Evolutionary conservation across 768 basidiomycete genomes (phyloP).

Genomic region (Lactifluus rugatus): DNA sequence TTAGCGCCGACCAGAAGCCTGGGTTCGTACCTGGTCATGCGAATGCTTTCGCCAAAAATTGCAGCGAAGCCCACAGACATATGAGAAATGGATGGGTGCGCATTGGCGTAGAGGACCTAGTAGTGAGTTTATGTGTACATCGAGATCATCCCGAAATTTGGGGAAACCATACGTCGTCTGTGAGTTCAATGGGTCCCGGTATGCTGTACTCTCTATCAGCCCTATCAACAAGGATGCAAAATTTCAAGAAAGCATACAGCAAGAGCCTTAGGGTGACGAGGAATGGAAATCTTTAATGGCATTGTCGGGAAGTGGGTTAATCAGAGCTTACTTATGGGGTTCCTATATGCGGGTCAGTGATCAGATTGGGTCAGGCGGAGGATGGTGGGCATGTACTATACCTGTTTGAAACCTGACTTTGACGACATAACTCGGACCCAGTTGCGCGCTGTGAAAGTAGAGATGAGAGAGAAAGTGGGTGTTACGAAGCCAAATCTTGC

Average conservation of each 20-base stretch:
- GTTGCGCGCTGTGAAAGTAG: slow-evolving; percentile 12
- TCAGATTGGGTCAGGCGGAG: neutral
- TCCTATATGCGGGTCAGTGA: slow-evolving; percentile 25
- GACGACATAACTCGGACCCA: slow-evolving; percentile 22
- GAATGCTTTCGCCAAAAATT: slow-evolving; percentile 81
- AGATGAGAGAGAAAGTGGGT: slow-evolving; percentile 5
- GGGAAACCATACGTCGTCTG: slow-evolving; percentile 41
- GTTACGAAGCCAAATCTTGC: neutral
- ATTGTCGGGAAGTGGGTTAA: neutral
- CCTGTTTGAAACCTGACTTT: slow-evolving; percentile 27
- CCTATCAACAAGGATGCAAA: neutral
- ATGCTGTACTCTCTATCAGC: slow-evolving; percentile 27
- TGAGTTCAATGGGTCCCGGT: slow-evolving; percentile 49
- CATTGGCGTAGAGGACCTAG: slow-evolving; percentile 86
- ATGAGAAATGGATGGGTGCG: slow-evolving; percentile 84
- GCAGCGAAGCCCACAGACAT: slow-evolving; percentile 82
- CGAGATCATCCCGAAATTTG: neutral
- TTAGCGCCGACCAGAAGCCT: neutral
- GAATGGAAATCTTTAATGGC: neutral
- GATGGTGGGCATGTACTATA: slow-evolving; percentile 7
- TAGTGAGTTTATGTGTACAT: neutral
- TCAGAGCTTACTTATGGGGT: slow-evolving; percentile 39
- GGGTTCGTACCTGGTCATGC: slow-evolving; percentile 57
- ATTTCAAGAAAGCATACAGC: slow-evolving; percentile 19
- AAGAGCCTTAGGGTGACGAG: slow-evolving; percentile 18